These are phyloP conservation scores for Odontarrhena argentea DNA, from an alignment of 345 rosid species.

Conservation along the genomic window DNA sequence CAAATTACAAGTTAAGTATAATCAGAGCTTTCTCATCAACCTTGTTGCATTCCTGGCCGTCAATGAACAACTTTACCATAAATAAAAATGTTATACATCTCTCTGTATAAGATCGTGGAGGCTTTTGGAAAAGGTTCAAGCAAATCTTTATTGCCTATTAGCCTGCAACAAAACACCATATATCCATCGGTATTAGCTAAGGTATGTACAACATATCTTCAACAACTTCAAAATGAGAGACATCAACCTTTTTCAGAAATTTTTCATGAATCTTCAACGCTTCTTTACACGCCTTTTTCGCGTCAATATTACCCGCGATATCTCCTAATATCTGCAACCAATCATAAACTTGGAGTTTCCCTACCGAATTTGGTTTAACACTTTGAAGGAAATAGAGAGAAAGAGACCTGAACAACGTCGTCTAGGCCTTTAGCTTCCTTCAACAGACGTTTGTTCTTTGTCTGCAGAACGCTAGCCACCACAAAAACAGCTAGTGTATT, in stretches of 20 bases:
- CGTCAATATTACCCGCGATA: conserved; percentile 74
- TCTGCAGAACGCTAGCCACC: conserved; percentile 87
- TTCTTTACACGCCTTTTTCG: conserved; percentile 74
- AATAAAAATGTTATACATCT: conserved; percentile 10
- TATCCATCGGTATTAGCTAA: not conserved
- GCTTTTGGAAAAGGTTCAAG: conserved; percentile 4
- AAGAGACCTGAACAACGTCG: conserved; percentile 77
- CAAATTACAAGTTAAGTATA: conserved; percentile 10
- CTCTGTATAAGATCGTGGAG: conserved; percentile 5
- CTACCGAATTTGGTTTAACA: not conserved
- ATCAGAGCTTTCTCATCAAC: conserved; percentile 28
- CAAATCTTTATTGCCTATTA: conserved; percentile 34
- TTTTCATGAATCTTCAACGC: conserved; percentile 84
- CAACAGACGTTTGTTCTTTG: conserved; percentile 76
- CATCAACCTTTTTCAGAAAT: conserved; percentile 67
- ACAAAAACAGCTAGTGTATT: conserved; percentile 74
- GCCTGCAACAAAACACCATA: conserved; percentile 28
- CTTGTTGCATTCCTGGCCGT: conserved; percentile 2
- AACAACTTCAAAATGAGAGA: not conserved
- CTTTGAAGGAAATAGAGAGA: conserved; percentile 25
- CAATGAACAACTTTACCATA: conserved; percentile 26
- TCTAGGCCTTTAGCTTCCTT: conserved; percentile 89
- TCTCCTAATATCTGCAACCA: conserved; percentile 70
- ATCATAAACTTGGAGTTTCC: conserved; percentile 3
- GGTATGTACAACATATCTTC: not conserved